phyloP scores from a whole-genome alignment of 768 basidiomycete genomes.

The Calocera viscosa region DNA sequence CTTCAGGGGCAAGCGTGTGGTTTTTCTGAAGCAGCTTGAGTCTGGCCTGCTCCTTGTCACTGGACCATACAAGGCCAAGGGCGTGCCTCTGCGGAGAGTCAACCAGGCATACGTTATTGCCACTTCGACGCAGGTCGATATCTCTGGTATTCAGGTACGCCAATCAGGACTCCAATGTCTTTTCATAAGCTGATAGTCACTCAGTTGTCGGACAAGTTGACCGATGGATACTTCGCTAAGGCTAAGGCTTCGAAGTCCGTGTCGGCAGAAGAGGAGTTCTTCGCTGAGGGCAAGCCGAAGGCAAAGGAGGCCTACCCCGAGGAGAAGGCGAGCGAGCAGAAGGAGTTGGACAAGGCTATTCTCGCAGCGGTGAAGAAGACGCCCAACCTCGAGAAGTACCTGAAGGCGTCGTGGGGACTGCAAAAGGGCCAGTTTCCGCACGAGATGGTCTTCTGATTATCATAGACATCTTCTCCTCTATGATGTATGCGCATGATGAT shows the following conservation, averaged over 20 bases:
- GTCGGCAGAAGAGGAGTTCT: constrained; percentile 95
- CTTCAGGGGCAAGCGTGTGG: constrained; percentile 96
- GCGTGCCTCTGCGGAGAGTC: constrained; percentile 92
- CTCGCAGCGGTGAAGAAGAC: constrained; percentile 80
- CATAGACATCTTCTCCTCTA: neutral
- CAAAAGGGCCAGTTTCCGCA: constrained; percentile 97
- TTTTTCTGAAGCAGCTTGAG: constrained; percentile 90
- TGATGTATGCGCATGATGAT: neutral
- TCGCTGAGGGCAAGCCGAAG: constrained; percentile 85
- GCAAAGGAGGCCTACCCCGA: constrained; percentile 76
- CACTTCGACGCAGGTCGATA: constrained; percentile 85
- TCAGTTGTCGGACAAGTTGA: constrained; percentile 78
- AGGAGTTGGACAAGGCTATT: constrained; percentile 66
- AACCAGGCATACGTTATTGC: constrained; percentile 99
- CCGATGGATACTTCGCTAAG: constrained; percentile 90
- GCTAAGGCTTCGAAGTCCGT: constrained; percentile 49
- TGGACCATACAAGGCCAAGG: constrained; percentile 96
- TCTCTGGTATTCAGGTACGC: constrained; percentile 60
- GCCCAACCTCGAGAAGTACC: constrained; percentile 82
- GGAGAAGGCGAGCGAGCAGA: constrained; percentile 82
- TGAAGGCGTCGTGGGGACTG: constrained; percentile 83
- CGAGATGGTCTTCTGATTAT: constrained; percentile 66
- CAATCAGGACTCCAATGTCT: neutral
- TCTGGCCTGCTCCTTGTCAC: constrained; percentile 90
- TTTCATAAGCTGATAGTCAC: neutral